Evolutionary conservation across 2,329 filamentous ascomycete species (phyloP), one percentile per base, ranked within the genome.

Genomic region (Aspergillus sp.): DNA sequence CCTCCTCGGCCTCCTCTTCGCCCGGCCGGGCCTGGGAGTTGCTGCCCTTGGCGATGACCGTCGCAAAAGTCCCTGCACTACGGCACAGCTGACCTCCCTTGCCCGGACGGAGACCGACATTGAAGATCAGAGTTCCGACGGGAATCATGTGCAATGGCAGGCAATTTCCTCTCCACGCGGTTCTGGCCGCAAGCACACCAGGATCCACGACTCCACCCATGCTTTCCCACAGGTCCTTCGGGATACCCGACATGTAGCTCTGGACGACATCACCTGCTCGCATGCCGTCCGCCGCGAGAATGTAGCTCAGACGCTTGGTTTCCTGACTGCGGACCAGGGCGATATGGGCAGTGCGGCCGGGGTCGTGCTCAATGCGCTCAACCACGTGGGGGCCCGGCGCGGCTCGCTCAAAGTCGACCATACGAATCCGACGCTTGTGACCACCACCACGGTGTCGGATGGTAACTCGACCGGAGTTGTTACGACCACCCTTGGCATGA

Each of bases 201-300:
- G 93, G 91, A 80, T 99, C 94, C 47, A 97, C 83, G 40, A 87
- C 78, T 62, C 94, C 93, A 56, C 94, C 94, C 92, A 99, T 97
- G 68, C 87, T 91, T 47, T 88, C 86, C 65, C 97, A 82, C 51
- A 99, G 78, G 58, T 94, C 88, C 58, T 88, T 80, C 1, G 95
- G 94, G 54, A 99, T 94, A 60, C 94, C 95, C 6, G 87, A 78
- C 60, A 91, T 86, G 75, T 94, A 99, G 74, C 91, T 97, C 77
- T 97, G 88, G 14, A 99, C 87, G 20, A 89, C 81, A 70, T 99
- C 94, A 36, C 95, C 95, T 4, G 89, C 89, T 57, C 93, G 82
- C 84, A 97, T 88, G 10, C 94, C 94, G 63, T 99, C 94, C 0
- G 94, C 85, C n/a, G 94, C 94, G 54, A 99, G 80, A 59, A 99